phyloP scores from a whole-genome alignment of 345 rosid species.

The Citrus cavaleriei region DNA sequence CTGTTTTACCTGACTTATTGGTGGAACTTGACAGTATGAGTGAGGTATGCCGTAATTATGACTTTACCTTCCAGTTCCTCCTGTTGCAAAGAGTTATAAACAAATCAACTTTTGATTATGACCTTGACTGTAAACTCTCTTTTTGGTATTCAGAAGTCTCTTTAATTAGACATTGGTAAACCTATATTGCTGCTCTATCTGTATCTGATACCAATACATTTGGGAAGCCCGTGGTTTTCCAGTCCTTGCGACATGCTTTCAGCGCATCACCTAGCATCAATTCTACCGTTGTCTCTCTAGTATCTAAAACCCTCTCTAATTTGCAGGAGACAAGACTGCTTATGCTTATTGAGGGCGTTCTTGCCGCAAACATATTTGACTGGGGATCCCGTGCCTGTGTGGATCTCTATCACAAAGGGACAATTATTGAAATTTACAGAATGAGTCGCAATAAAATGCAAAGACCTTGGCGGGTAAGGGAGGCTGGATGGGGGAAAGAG shows the following conservation, averaged over 20 bases:
- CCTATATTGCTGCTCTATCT: background rate
- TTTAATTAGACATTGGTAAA: background rate
- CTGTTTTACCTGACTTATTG: conserved; percentile 87
- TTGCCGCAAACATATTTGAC: conserved; percentile 98
- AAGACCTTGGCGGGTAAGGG: conserved; percentile 88
- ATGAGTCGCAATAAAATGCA: conserved; percentile 99
- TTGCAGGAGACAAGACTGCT: conserved; percentile 89
- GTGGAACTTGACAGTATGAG: conserved; percentile 82
- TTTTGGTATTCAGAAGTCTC: background rate
- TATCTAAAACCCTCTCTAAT: conserved; percentile 4
- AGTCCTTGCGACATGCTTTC: background rate
- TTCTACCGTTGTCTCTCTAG: background rate
- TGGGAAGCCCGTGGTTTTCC: background rate
- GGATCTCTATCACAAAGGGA: conserved; percentile 96
- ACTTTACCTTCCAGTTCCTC: conserved; percentile 4
- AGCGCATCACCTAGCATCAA: background rate
- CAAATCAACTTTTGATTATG: background rate
- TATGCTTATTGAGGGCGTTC: conserved; percentile 88
- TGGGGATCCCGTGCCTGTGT: conserved; percentile 99
- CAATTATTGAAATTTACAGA: conserved; percentile 95
- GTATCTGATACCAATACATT: background rate
- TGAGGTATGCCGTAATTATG: conserved; percentile 51
- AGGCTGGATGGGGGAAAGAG: conserved; percentile 12
- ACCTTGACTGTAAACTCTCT: background rate
- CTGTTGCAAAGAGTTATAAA: background rate